Evolutionary conservation across 192 early-diverging fungal species (phyloP).

Genomic region (Phycomyces nitens): DNA sequence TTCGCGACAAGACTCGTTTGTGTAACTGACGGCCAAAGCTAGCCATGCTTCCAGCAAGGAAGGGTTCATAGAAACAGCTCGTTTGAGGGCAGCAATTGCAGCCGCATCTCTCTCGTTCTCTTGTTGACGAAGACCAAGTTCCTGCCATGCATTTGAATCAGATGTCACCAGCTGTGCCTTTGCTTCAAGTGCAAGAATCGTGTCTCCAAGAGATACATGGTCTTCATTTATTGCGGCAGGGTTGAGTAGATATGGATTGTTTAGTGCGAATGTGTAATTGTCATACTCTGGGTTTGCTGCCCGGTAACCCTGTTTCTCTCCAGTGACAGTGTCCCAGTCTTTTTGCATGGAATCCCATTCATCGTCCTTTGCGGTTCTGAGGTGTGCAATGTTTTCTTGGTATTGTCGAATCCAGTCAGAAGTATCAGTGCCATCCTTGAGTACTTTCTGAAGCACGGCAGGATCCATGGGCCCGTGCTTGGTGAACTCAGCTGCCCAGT

Average conservation of each 20-base stretch:
- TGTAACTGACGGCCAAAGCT: constrained; percentile 88
- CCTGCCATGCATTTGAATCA: constrained; percentile 81
- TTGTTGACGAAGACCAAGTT: constrained; percentile 87
- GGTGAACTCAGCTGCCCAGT: constrained; percentile 17
- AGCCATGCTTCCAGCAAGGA: constrained; percentile 75
- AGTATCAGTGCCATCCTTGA: constrained; percentile 46
- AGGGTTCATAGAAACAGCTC: constrained; percentile 74
- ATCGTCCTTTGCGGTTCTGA: constrained; percentile 55
- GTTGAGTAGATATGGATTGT: constrained; percentile 68
- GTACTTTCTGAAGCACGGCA: constrained; percentile 50
- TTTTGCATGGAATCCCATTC: constrained; percentile 74
- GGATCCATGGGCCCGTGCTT: constrained; percentile 29
- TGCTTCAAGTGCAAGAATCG: constrained; percentile 90
- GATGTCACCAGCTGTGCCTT: constrained; percentile 73
- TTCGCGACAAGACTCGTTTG: constrained; percentile 82
- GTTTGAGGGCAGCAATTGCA: constrained; percentile 86
- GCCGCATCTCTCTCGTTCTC: constrained; percentile 94
- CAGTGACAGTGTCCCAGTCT: constrained; percentile 57
- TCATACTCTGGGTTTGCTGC: constrained; percentile 57
- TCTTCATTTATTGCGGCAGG: constrained; percentile 45
- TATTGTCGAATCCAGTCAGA: constrained; percentile 70
- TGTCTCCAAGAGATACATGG: constrained; percentile 73
- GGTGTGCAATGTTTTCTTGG: constrained; percentile 64
- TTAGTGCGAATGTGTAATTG: constrained; percentile 70
- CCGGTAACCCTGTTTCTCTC: constrained; percentile 41